Percentiles rank a stretch among this genome's conserved stretches.
These are phyloP conservation scores for Fomitopsis betulina DNA, from an alignment of 1,284 basidiomycete genomes.

Conservation along the genomic window DNA sequence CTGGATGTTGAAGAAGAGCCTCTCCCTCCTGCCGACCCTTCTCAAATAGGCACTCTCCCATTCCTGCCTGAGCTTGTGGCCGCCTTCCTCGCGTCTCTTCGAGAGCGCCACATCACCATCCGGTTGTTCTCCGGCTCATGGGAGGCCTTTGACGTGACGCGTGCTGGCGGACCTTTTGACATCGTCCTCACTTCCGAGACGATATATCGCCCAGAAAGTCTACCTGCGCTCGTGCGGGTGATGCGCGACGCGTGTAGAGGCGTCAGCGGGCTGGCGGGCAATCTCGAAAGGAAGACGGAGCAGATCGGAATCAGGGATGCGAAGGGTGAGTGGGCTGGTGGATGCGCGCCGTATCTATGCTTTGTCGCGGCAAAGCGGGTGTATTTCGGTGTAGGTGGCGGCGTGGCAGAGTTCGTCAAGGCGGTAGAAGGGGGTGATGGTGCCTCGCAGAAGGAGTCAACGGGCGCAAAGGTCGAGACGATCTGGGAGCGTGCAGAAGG, in stretches of 20 bases:
- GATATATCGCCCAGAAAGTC: conserved; percentile 74
- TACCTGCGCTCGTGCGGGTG: conserved; percentile 63
- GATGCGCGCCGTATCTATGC: conserved; percentile 35
- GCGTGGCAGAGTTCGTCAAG: conserved; percentile 69
- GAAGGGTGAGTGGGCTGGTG: background rate
- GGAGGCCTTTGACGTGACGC: conserved; percentile 45
- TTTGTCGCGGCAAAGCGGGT: conserved; percentile 84
- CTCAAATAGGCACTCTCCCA: conserved; percentile 47
- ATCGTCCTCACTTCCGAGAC: conserved; percentile 90
- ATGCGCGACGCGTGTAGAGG: conserved; percentile 33
- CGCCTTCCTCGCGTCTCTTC: conserved; percentile 62
- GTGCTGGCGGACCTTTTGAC: conserved; percentile 44
- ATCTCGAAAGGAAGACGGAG: conserved; percentile 7
- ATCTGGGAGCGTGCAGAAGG: conserved; percentile 58
- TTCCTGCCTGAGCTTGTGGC: conserved; percentile 59
- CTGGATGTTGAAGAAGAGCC: conserved; percentile 25
- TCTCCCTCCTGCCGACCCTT: conserved; percentile 21
- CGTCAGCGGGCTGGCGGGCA: background rate
- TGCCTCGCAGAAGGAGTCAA: background rate
- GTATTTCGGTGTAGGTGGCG: conserved; percentile 96
- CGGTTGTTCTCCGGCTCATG: conserved; percentile 85
- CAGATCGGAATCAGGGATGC: conserved; percentile 7
- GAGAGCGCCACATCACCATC: conserved; percentile 50
- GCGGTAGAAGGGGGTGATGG: conserved; percentile 38
- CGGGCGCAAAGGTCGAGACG: conserved; percentile 30